Base-by-base conservation (phyloP, 2,329 filamentous ascomycete genomes). In the Colletotrichum abscissum region DNA sequence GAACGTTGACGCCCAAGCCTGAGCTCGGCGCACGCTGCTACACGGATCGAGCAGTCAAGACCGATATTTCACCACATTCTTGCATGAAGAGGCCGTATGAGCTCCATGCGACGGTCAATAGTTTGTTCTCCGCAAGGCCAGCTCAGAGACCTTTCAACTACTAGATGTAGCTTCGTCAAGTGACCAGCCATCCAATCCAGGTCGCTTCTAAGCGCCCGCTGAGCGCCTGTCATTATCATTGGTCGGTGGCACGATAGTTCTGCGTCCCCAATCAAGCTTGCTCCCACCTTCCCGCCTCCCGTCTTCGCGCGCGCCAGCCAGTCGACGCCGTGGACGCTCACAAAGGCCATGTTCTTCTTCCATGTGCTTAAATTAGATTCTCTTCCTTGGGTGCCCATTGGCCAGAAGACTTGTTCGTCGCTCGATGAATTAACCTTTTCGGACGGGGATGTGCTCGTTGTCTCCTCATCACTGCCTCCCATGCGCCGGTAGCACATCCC, bases 221-320 rank as follows among this genome's bases (percentile, higher is more conserved):
- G 66, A 64, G 67, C 42, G 72, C 58, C 26, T 65, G 67, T 19
- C 58, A 42, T 66, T 49, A n/a, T 64, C 62, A 75, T 75, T 75
- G 73, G 73, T 46, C 58, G 73, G 66, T 70, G 63, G 49, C 59
- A 54, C 49, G n/a, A 69, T 64, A 46, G 28, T 14, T 52, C 24
- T 52, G 42, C 52, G 46, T 56, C 58, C 63, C 73, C 66, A 66
- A 67, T 71, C 35, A 62, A 71, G 71, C 63, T 74, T 49, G 60
- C 65, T 65, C 73, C 52, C 60, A 66, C 58, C 30, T 59, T 38
- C 38, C 64, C 58, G 63, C 49, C 68, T 67, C 19, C 38, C 19
- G 68, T 67, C 74, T 82, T 84, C 81, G 82, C 83, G 82, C 83
- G 82, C 83, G 82, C 81, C 80, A 84, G 79, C 80, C 81, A 80